Percentiles rank a stretch among this genome's conserved stretches.
phyloP scores from a whole-genome alignment of 2,329 filamentous ascomycete species.

The Teratosphaeria pseudoeucalypti region DNA sequence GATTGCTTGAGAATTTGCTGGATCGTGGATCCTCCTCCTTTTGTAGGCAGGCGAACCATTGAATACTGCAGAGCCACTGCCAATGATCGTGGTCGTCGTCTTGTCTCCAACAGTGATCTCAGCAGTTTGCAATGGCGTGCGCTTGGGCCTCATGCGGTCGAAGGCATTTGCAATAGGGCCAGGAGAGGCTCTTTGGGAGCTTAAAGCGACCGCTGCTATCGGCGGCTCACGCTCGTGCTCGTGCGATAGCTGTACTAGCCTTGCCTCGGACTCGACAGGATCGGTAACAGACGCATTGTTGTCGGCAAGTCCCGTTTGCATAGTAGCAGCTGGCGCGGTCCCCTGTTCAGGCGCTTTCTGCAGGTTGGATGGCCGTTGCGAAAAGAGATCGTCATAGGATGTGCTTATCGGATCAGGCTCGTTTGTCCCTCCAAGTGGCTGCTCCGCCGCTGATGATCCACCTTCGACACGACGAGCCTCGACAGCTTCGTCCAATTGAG shows the following conservation, averaged over 20 bases:
- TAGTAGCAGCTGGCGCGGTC: not conserved
- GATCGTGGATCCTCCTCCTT: constrained; percentile 33
- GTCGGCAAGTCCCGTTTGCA: not conserved
- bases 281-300: not conserved
- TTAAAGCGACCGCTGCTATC: constrained; percentile 21
- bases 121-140: constrained; percentile 53
- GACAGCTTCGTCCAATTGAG: not conserved
- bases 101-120: constrained; percentile 65
- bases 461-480: not conserved
- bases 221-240: constrained; percentile 11
- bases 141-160: constrained; percentile 54
- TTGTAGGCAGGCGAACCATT: constrained; percentile 32
- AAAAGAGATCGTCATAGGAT: constrained; percentile 17
- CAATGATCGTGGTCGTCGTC: constrained; percentile 54
- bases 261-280: not conserved
- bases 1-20: constrained; percentile 29
- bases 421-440: not conserved
- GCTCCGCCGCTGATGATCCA: not conserved
- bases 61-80: constrained; percentile 32
- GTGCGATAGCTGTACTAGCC: not conserved
- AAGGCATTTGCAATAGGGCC: constrained; percentile 50
- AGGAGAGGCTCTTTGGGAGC: constrained; percentile 26
- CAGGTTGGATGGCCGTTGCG: constrained; percentile 12
- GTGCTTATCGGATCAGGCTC: constrained; percentile 18
- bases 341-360: not conserved